Evolutionary conservation across 2,329 filamentous ascomycete species (phyloP).

Genomic region (Trichophyton benhamiae): DNA sequence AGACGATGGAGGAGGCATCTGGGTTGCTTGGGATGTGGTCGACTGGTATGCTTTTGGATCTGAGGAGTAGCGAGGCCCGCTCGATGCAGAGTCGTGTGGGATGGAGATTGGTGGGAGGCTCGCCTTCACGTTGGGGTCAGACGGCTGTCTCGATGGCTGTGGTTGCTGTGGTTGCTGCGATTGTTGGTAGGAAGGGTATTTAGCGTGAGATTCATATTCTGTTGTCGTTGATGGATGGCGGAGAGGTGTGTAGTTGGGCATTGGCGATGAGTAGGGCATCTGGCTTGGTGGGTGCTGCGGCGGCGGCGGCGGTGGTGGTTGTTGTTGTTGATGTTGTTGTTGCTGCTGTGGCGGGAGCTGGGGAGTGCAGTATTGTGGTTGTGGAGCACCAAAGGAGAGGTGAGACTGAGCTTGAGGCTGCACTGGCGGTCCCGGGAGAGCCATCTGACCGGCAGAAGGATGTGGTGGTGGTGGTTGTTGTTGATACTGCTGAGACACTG

Average conservation of each 20-base stretch:
- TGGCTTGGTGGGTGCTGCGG: conserved; percentile 32
- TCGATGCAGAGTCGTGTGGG: conserved; percentile 18
- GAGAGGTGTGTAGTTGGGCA: conserved; percentile 23
- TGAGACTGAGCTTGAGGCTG: conserved; percentile 27
- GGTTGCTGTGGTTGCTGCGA: conserved; percentile 1
- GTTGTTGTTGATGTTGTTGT: background rate
- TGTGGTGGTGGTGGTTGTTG: conserved; percentile 16
- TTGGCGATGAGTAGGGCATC: conserved; percentile 25
- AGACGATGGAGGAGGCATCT: conserved; percentile 14
- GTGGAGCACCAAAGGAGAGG: conserved; percentile 31
- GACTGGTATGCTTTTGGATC: conserved; percentile 32
- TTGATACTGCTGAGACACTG: conserved; percentile 31
- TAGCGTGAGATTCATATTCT: conserved; percentile 22
- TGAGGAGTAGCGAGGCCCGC: conserved; percentile 22
- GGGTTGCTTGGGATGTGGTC: background rate
- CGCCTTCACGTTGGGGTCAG: conserved; percentile 15
- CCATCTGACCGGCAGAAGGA: background rate
- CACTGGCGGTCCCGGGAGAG: conserved; percentile 11
- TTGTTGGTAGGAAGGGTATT: conserved; percentile 21
- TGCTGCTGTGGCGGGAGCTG: conserved; percentile 18
- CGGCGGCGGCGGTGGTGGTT: conserved; percentile 28
- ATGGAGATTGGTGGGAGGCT: conserved; percentile 19
- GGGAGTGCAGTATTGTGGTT: conserved; percentile 32
- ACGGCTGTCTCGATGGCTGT: background rate
- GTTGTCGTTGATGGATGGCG: conserved; percentile 23